Conservation (phyloP, 2,329 filamentous ascomycete species). For the Trichoderma sp. region DNA sequence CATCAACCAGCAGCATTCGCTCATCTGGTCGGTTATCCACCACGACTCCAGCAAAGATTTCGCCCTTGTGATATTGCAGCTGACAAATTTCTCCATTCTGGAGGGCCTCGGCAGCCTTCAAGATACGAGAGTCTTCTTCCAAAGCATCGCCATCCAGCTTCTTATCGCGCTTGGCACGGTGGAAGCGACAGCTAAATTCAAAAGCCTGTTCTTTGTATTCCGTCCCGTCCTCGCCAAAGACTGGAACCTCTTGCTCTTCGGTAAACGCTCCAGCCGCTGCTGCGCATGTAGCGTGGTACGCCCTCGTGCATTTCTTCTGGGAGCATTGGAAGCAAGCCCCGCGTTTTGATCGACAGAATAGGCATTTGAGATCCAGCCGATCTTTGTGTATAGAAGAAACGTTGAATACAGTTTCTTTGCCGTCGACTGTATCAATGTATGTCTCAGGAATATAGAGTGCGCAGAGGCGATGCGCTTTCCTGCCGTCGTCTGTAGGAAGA, state of each 20-base stretch:
- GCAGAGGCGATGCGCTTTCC: constrained; percentile 84
- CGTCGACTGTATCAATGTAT: constrained; percentile 73
- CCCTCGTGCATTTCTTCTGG: constrained; percentile 86
- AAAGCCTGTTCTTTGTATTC: constrained; percentile 92
- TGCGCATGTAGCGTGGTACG: constrained; percentile 94
- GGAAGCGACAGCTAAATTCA: constrained; percentile 92
- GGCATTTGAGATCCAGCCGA: constrained; percentile 87
- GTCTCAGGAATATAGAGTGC: constrained; percentile 92
- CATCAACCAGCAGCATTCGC: constrained; percentile 74
- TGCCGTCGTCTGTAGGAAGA: constrained; percentile 83
- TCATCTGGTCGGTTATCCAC: constrained; percentile 79
- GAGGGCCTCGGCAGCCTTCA: constrained; percentile 67
- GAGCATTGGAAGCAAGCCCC: constrained; percentile 98
- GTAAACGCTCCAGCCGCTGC: constrained; percentile 89
- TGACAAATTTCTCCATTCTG: constrained; percentile 79
- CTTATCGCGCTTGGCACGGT: constrained; percentile 83
- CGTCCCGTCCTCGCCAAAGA: constrained; percentile 85
- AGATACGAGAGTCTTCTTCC: constrained; percentile 69
- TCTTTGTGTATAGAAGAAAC: constrained; percentile 81
- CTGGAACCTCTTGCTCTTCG: constrained; percentile 80
- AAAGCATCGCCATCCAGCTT: constrained; percentile 68
- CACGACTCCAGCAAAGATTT: constrained; percentile 89
- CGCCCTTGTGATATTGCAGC: constrained; percentile 77
- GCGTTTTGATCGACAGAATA: constrained; percentile 90
- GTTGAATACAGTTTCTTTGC: constrained; percentile 73